These are phyloP conservation scores for Xerocomellus dryophilus DNA, from an alignment of 768 basidiomycete species.

Conservation along the genomic window DNA sequence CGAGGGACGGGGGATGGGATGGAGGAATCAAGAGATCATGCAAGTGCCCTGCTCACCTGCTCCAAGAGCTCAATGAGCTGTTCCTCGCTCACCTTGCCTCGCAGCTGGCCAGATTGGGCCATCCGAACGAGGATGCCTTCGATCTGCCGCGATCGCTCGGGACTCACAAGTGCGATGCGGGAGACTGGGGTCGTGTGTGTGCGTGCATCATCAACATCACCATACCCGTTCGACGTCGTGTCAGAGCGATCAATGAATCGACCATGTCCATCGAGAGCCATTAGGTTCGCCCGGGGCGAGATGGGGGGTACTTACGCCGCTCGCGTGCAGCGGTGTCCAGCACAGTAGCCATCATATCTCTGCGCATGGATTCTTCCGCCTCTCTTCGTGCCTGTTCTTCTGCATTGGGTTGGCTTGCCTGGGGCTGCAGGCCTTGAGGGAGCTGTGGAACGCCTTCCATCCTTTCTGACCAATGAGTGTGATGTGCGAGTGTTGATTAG, in stretches of 20 bases:
- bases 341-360: constrained; percentile 75
- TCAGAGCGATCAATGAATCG: background rate
- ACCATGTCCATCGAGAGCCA: no score
- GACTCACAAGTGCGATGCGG: constrained; percentile 83
- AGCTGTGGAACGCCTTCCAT: constrained; percentile 29
- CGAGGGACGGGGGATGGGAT: background rate
- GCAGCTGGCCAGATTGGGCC: constrained; percentile 80
- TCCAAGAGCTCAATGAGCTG: constrained; percentile 85
- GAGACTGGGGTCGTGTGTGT: constrained; percentile 52
- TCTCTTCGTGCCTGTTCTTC: constrained; percentile 55
- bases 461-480: background rate
- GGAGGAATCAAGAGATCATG: background rate
- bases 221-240: background rate
- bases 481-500: constrained; percentile 4
- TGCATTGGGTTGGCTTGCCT: constrained; percentile 44
- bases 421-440: constrained; percentile 28
- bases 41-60: constrained; percentile 49
- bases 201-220: background rate
- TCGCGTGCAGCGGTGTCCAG: constrained; percentile 78
- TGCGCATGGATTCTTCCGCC: constrained; percentile 72
- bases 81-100: constrained; percentile 70
- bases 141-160: constrained; percentile 76
- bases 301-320: constrained; percentile 50
- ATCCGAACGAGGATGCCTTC: constrained; percentile 75
- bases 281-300: background rate